Evolutionary conservation across 441 rosid genomes (phyloP).

Genomic region (Populus hybrid): DNA sequence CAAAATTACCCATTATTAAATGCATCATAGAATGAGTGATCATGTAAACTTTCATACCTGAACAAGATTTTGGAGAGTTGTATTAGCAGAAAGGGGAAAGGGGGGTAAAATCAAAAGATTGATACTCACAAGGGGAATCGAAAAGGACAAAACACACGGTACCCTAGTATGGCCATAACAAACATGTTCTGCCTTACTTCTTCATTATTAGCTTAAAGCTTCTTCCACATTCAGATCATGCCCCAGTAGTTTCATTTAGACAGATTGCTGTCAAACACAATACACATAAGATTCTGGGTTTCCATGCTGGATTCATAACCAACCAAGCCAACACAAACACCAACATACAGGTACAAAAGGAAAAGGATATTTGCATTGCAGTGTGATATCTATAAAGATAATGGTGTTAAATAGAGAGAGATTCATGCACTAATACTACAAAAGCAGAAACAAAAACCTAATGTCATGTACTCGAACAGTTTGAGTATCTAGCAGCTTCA

Average conservation of each 20-base stretch:
- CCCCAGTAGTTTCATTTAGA: not conserved
- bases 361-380: not conserved
- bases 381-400: no score
- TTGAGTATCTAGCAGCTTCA: not conserved
- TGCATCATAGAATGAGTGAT: not conserved
- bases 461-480: not conserved
- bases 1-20: not conserved
- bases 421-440: not conserved
- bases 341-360: not conserved
- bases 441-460: not conserved
- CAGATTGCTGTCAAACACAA: not conserved
- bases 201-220: conserved; percentile 7
- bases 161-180: not conserved
- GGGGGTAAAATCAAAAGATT: not conserved
- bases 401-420: not conserved
- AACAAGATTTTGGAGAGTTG: not conserved
- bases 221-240: not conserved
- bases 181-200: conserved; percentile 3
- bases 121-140: not conserved
- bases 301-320: not conserved
- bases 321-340: not conserved
- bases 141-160: not conserved
- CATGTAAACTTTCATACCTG: not conserved
- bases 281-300: not conserved
- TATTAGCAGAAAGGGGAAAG: not conserved